These are phyloP conservation scores for Bryoglossum gracile DNA, from an alignment of 495 filamentous ascomycete species.

Conservation along the genomic window DNA sequence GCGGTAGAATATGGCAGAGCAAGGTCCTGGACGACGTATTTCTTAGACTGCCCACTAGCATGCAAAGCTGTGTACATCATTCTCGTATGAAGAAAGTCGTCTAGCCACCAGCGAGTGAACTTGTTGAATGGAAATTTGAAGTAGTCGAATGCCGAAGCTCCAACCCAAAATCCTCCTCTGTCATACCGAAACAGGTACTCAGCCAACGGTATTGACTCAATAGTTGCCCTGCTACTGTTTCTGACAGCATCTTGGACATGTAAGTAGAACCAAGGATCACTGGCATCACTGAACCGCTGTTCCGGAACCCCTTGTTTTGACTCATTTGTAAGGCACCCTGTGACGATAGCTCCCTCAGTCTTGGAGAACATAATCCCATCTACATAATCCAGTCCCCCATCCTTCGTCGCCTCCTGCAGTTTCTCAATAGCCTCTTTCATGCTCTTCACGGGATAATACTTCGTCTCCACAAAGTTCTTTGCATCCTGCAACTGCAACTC, in stretches of 20 bases:
- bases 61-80: constrained; percentile 57
- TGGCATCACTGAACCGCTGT: constrained; percentile 36
- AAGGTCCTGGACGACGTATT: constrained; percentile 52
- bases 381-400: constrained; percentile 33
- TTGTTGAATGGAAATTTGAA: constrained; percentile 50
- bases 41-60: constrained; percentile 43
- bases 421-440: constrained; percentile 35
- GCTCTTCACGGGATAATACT: constrained; percentile 42
- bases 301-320: constrained; percentile 18
- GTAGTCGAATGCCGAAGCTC: constrained; percentile 46
- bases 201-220: constrained; percentile 42
- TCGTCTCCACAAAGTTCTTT: constrained; percentile 46
- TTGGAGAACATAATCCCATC: constrained; percentile 45
- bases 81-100: constrained; percentile 57
- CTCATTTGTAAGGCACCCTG: constrained; percentile 39
- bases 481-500: constrained; percentile 48
- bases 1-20: constrained; percentile 45
- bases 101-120: constrained; percentile 49
- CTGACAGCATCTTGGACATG: constrained; percentile 29
- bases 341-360: constrained; percentile 44
- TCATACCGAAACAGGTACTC: constrained; percentile 58
- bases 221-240: constrained; percentile 14
- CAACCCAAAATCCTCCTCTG: constrained; percentile 54
- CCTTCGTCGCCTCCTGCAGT: constrained; percentile 23
- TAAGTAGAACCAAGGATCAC: constrained; percentile 49